Evolutionary conservation across 2,329 filamentous ascomycete genomes (phyloP).

Genomic region (Elsinoe australis): DNA sequence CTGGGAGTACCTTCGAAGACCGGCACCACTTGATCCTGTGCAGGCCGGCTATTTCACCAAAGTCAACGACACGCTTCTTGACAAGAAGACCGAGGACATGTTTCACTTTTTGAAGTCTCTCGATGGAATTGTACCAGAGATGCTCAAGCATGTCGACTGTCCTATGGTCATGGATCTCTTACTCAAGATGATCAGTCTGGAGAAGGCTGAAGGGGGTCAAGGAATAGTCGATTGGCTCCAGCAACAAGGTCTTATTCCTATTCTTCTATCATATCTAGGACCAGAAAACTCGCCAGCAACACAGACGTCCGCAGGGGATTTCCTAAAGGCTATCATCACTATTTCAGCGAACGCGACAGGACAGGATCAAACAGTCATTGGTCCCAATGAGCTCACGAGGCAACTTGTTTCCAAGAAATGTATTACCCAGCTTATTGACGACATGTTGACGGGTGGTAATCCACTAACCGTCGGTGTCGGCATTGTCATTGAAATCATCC

Average conservation of each 20-base stretch:
- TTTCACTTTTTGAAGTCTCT: conserved; percentile 78
- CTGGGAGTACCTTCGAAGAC: conserved; percentile 79
- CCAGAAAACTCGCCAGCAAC: conserved; percentile 80
- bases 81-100: conserved; percentile 98
- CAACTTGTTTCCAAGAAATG: conserved; percentile 85
- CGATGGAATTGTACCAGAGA: conserved; percentile 70
- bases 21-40: conserved; percentile 80
- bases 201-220: conserved; percentile 82
- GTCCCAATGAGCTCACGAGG: conserved; percentile 90
- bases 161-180: conserved; percentile 98
- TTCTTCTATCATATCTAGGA: conserved; percentile 76
- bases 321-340: conserved; percentile 96
- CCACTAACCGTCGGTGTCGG: conserved; percentile 92
- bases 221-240: conserved; percentile 97
- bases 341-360: conserved; percentile 97
- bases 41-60: conserved; percentile 98
- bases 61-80: conserved; percentile 93
- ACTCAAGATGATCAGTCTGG: conserved; percentile 92
- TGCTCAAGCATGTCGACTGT: conserved; percentile 90
- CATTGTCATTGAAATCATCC: conserved; percentile 95
- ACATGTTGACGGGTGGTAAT: conserved; percentile 91
- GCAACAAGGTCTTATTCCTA: conserved; percentile 77
- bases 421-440: conserved; percentile 72
- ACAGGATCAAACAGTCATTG: conserved; percentile 97
- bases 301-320: conserved; percentile 93